Conservation (phyloP, 805 yeast genomes). For the Schizosaccharomyces japonicus region DNA sequence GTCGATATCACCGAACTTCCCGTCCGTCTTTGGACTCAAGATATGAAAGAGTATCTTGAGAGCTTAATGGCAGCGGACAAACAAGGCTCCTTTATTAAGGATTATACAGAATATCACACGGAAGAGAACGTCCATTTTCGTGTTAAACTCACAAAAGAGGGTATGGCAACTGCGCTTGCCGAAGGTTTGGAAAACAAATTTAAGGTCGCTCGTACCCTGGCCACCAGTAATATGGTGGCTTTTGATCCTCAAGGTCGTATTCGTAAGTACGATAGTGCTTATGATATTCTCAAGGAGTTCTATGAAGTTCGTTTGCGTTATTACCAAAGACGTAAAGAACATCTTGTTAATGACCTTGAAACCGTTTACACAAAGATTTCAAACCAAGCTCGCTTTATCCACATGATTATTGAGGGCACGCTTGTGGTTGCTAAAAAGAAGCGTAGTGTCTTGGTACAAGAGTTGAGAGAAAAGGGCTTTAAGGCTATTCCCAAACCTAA, state of each 20-base stretch:
- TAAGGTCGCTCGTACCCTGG: conserved; percentile 44
- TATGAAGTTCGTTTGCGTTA: conserved; percentile 67
- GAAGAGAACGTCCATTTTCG: conserved; percentile 47
- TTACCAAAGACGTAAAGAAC: conserved; percentile 78
- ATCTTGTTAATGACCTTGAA: conserved; percentile 40
- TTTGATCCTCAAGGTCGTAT: conserved; percentile 78
- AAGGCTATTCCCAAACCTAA: conserved; percentile 20
- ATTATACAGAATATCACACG: conserved; percentile 84
- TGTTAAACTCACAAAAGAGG: conserved; percentile 47
- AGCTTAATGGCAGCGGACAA: conserved; percentile 60
- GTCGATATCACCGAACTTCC: conserved; percentile 84
- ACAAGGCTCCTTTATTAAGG: conserved; percentile 65
- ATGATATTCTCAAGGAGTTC: conserved; percentile 63
- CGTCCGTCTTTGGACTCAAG: conserved; percentile 74
- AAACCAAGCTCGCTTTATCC: conserved; percentile 75
- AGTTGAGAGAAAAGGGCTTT: conserved; percentile 40
- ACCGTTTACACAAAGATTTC: conserved; percentile 52
- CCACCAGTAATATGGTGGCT: conserved; percentile 76
- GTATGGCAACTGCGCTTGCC: conserved; percentile 54
- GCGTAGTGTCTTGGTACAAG: conserved; percentile 36
- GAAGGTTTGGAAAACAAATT: conserved; percentile 70
- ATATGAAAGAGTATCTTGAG: conserved; percentile 62
- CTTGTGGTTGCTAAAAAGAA: conserved; percentile 54
- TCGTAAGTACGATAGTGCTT: conserved; percentile 50
- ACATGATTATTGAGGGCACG: conserved; percentile 59